phyloP scores from a whole-genome alignment of 345 rosid genomes.

The Atalantia buxifolia region DNA sequence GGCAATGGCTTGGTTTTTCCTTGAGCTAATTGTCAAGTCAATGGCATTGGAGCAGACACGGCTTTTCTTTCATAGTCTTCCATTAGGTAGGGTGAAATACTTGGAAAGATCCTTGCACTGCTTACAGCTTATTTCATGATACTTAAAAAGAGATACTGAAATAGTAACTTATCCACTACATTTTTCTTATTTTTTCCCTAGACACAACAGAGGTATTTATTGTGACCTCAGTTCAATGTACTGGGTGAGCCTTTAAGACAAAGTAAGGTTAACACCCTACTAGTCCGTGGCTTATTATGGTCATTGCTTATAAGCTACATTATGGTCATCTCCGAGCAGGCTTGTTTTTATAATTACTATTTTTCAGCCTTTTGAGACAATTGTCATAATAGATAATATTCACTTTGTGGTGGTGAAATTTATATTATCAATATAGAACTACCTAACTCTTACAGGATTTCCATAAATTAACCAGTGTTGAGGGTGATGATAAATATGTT shows the following conservation, averaged over 20 bases:
- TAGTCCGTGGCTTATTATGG: background rate
- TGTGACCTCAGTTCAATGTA: background rate
- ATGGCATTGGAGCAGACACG: conserved; percentile 98
- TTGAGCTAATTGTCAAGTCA: conserved; percentile 95
- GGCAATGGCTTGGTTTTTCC: conserved; percentile 99
- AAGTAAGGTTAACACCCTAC: background rate
- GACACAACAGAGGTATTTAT: background rate
- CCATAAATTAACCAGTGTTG: background rate
- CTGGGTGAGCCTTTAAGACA: background rate
- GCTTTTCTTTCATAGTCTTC: conserved; percentile 78
- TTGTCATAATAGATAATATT: background rate
- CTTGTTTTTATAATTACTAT: too few relatives aligned
- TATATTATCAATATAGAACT: background rate
- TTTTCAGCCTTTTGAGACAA: background rate
- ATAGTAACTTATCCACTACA: background rate
- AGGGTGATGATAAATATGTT: background rate
- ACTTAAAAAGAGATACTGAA: background rate
- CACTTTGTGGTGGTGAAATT: background rate
- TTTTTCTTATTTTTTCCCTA: background rate
- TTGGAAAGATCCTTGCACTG: background rate
- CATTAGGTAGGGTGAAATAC: conserved; percentile 55
- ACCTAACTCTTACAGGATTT: background rate
- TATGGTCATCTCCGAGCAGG: background rate
- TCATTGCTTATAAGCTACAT: background rate
- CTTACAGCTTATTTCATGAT: background rate